Evolutionary conservation across 1,284 basidiomycete species (phyloP), one percentile per base, ranked within the genome.

Genomic region (Gomphus bonarii): DNA sequence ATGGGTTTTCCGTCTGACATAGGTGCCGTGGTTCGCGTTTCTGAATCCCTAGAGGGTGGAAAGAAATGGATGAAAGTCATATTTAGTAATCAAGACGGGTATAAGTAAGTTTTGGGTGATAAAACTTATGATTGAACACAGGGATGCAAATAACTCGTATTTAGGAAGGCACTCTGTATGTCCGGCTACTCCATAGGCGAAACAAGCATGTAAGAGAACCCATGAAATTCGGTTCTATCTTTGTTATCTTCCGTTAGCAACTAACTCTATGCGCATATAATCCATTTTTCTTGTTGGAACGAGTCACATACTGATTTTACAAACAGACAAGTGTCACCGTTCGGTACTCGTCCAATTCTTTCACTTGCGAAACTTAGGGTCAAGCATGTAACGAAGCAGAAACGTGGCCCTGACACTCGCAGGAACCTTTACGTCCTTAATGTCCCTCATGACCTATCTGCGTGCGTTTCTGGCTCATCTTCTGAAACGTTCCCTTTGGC

Each of bases 391-490:
- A 47, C 56, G 58, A 73, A 67, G 31, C 71, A 71, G 9, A 59
- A 50, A 16, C 51, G 40, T 10, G 53, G 28, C 5, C 60, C 69
- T 35, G 85, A 88, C 62, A 65, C 68, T 57, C 84, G 87, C 53
- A 77, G 86, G 58, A 89, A 89, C 65, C 78, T 89, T 48, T 89
- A 89, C 62, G 86, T 89, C 31, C 78, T 89, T 22, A 87, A 87
- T 16, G 67, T 89, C 50, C 87, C 87, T 3, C 88, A 88, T 64
- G 81, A 85, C 63, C 73, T 89, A 33, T 82, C 81, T 31, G 86
- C 87, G 86, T 87, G 65, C 58, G 77, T 65, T 33, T 48, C 40
- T 35, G 16, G 16, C 30, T 22, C 47, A 33, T 30, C 3, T 42
- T 35, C 16, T 58, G 12, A 28, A 14, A n/a, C 22, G 14, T 50